phyloP scores from a whole-genome alignment of 192 early-diverging fungal genomes.

The Gaertneriomyces semiglobifer region DNA sequence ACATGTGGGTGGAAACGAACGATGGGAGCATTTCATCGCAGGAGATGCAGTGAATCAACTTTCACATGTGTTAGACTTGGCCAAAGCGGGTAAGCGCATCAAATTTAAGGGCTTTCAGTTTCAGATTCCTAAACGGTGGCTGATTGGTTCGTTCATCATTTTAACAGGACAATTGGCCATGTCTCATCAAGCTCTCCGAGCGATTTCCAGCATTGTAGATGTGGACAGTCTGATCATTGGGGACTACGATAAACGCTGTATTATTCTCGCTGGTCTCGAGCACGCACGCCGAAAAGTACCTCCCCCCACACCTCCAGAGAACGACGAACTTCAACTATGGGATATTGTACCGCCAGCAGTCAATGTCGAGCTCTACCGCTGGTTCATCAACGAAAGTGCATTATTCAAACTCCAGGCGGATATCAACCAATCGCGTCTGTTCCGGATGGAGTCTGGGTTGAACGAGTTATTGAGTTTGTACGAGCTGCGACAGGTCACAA shows the following conservation, averaged over 20 bases:
- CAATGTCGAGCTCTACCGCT: conserved; percentile 45
- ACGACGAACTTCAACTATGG: conserved; percentile 33
- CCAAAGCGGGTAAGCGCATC: conserved; percentile 41
- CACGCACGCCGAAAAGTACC: conserved; percentile 28
- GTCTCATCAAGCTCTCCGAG: conserved; percentile 50
- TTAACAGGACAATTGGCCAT: conserved; percentile 44
- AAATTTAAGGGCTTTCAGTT: background rate
- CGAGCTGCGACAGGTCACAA: conserved; percentile 54
- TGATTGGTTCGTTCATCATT: background rate
- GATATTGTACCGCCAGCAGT: conserved; percentile 29
- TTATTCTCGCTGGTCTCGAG: conserved; percentile 38
- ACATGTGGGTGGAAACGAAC: conserved; percentile 41
- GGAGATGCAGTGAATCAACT: conserved; percentile 53
- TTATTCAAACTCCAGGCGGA: conserved; percentile 53
- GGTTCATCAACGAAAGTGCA: conserved; percentile 50
- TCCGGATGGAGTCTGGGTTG: conserved; percentile 37
- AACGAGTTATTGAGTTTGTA: conserved; percentile 39
- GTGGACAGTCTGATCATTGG: conserved; percentile 36
- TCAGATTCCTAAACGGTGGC: background rate
- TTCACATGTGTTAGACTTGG: conserved; percentile 45
- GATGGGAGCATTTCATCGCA: conserved; percentile 57
- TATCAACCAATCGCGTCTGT: conserved; percentile 48
- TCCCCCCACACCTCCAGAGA: conserved; percentile 23
- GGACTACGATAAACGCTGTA: conserved; percentile 51
- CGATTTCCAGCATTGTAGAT: conserved; percentile 36